Evolutionary conservation across 75 land plant genomes (phyloP), one percentile per base, ranked within the genome.

Genomic region (Chamaecyparis obtusa): DNA sequence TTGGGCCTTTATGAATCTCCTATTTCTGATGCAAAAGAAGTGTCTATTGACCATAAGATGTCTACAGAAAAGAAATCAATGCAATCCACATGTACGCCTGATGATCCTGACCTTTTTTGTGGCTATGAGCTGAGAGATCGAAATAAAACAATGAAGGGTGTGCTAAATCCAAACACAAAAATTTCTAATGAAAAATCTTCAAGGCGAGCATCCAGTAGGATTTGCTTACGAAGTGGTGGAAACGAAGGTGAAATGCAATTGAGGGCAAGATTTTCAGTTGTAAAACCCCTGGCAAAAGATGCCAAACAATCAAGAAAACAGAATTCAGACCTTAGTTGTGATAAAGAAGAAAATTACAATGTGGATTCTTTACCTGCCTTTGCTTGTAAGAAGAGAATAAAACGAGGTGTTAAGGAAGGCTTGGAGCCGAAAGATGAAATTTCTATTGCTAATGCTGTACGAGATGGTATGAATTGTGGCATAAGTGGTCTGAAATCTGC

Each of bases 391-490:
- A 77, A 77, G 80, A 37, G 24, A 77, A 39, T 77, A 37, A 77
- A 77, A 6, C 43, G 43, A 39, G 24, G 80, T 80, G 83, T 80
- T 80, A 80, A 80, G 83, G 39, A 24, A 44, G 48, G 48, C 30
- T 44, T 37, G 83, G 83, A 35, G 48, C 48, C 48, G 3, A 80
- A 27, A 80, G 83, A 43, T 80, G 83, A 43, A 80, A 80, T 44
- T 43, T 8, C 10, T 44, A 80, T 80, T 17, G 83, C 83, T 80
- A 36, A 37, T 80, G 49, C 83, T 43, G 83, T 80, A 44, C 83
- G n/a, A 41, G 83, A 80, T 43, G 83, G 13, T 44, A 80, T 80
- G 39, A 80, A 80, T 41, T 19, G 83, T 80, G 83, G 49, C 13
- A 10, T 43, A 9, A 4, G 41, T 37, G 80, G 80, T 77, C 43